A percentile compares a stretch with the other conserved stretches of the same genome.
phyloP scores from a whole-genome alignment of 495 filamentous ascomycete genomes.

The Aspergillus haitiensis region DNA sequence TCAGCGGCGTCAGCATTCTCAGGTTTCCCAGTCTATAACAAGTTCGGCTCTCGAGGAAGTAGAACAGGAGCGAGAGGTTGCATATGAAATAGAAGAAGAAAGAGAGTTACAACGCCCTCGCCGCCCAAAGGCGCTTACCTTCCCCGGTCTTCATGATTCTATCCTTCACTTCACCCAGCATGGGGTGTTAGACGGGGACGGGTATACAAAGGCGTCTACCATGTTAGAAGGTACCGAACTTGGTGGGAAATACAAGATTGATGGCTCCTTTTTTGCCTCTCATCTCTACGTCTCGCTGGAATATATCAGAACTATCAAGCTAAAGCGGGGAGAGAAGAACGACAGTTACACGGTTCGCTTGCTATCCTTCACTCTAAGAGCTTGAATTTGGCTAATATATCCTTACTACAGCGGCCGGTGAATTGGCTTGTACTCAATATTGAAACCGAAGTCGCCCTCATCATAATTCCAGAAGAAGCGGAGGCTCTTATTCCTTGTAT shows the following conservation, averaged over 20 bases:
- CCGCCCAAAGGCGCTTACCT: constrained; percentile 39
- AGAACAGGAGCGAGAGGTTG: constrained; percentile 49
- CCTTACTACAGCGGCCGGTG: constrained; percentile 40
- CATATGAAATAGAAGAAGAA: constrained; percentile 31
- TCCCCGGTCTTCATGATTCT: constrained; percentile 35
- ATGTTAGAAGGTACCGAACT: constrained; percentile 34
- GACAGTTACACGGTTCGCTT: constrained; percentile 49
- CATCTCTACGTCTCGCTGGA: constrained; percentile 41
- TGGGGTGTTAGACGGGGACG: constrained; percentile 63
- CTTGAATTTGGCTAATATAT: neutral
- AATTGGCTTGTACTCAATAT: constrained; percentile 52
- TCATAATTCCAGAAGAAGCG: constrained; percentile 58
- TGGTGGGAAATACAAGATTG: constrained; percentile 36
- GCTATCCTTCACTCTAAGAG: constrained; percentile 27
- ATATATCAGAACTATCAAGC: constrained; percentile 39
- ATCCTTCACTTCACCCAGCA: constrained; percentile 38
- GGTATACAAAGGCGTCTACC: constrained; percentile 27
- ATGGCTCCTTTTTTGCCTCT: constrained; percentile 19
- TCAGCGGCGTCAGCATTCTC: constrained; percentile 11
- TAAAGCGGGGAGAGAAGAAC: constrained; percentile 19
- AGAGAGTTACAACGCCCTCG: constrained; percentile 38
- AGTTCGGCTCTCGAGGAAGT: constrained; percentile 51
- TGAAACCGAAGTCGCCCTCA: constrained; percentile 37
- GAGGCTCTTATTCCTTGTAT: constrained; percentile 37
- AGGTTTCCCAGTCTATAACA: constrained; percentile 4